Base-by-base conservation (phyloP, 2,329 filamentous ascomycete genomes). In the Cladobotryum mycophilum region DNA sequence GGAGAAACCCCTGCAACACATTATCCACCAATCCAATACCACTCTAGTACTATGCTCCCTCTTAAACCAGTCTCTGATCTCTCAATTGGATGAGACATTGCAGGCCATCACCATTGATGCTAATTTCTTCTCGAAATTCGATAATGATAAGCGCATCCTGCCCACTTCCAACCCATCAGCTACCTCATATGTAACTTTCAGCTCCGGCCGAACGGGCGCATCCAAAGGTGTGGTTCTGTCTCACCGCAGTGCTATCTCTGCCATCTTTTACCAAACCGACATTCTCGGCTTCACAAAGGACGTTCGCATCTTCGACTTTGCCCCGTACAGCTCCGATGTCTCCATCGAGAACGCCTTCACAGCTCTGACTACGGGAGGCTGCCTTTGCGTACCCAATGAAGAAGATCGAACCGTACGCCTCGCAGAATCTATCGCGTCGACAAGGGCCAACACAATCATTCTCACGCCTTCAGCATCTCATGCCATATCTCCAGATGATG, bases 301-400 rank as follows among this genome's bases (percentile, higher is more conserved):
- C n/a, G 56, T 55, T n/a, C 48, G 58, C 34, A 47, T 59, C 11
- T 57, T 49, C 44, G 51, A 60, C 37, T 60, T 60, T 53, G 48
- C 58, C 6, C 53, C 56, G 3, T 58, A 60, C 45, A 53, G 45
- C 33, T 63, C 61, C 44, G 61, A 60, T 33, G 51, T 48, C 8
- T 55, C 54, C 13, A 47, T 60, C 4, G 34, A 45, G 1, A 54
- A 58, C 3, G 38, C 51, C 1, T 55, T 60, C n/a, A 47, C 41
- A 2, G 46, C 56, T 3, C 52, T 63, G 1, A 36, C 40, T 13
- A 37, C 43, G 1, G 76, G 76, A 25, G 76, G 72, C 13, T 76
- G 73, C 50, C 65, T 78, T 9, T 78, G 75, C 56, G 73, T 80
- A n/a, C 75, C 77, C 1, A 76, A 73, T 1, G 76, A 80, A 15